Evolutionary conservation across 192 early-diverging fungal genomes (phyloP).

Genomic region (Gonapodya sp.): DNA sequence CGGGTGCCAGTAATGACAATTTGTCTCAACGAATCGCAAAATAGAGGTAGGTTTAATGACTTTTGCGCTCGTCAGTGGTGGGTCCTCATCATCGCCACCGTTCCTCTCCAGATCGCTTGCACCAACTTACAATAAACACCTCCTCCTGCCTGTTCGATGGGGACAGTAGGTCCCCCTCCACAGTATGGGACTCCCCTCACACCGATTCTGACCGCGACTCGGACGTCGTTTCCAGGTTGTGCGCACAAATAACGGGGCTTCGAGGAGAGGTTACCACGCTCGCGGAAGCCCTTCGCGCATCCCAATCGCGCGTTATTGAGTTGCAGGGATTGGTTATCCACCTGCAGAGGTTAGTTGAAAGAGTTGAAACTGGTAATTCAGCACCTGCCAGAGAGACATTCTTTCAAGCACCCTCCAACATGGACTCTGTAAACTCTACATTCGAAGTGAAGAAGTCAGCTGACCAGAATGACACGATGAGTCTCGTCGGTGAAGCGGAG

Average conservation of each 20-base stretch:
- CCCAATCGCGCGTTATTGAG: not conserved
- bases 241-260: not conserved
- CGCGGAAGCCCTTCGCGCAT: not conserved
- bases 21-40: no score
- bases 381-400: not conserved
- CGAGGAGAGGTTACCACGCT: not conserved
- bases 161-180: no score
- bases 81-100: no score
- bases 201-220: not conserved
- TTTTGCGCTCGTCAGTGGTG: no score
- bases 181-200: not conserved
- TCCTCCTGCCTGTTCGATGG: no score
- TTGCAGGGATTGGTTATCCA: not conserved
- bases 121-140: no score
- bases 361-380: no score
- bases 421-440: no score
- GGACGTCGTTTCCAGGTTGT: not conserved
- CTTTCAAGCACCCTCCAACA: not conserved
- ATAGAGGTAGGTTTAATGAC: no score
- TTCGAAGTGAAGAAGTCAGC: not conserved
- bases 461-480: not conserved
- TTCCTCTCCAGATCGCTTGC: no score
- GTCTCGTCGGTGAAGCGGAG: not conserved
- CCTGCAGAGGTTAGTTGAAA: no score
- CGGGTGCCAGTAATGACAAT: no score